These are phyloP conservation scores for Olyra latifolia DNA, from an alignment of 176 grass and related monocot species.

Conservation along the genomic window DNA sequence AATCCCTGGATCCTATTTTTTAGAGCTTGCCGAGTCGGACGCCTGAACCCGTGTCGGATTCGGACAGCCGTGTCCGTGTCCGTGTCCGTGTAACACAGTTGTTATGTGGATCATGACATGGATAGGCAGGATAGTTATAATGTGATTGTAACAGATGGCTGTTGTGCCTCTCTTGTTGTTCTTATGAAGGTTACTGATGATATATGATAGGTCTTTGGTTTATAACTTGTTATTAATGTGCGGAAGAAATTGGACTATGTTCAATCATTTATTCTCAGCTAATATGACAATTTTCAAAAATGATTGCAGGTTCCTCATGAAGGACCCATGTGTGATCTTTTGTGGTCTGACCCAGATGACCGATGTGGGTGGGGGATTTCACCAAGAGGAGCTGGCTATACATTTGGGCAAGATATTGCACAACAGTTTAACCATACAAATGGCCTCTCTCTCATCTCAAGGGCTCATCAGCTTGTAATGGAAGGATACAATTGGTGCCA, in stretches of 20 bases:
- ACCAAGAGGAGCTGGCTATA: constrained; percentile 94
- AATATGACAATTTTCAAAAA: constrained; percentile 7
- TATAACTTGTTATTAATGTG: neutral
- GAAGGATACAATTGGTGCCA: constrained; percentile 98
- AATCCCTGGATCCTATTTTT: too few species aligned
- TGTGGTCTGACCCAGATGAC: constrained; percentile 98
- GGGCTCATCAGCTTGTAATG: constrained; percentile 99
- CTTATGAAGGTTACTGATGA: neutral
- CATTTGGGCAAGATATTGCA: constrained; percentile 96
- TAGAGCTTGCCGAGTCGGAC: too few species aligned
- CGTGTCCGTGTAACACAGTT: too few species aligned
- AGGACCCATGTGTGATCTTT: constrained; percentile 96
- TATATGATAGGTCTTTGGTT: neutral
- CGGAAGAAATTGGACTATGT: neutral
- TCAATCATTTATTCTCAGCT: constrained; percentile 9
- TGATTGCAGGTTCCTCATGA: constrained; percentile 87
- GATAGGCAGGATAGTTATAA: neutral
- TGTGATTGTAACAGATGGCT: neutral
- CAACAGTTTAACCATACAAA: constrained; percentile 98
- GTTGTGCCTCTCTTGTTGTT: neutral
- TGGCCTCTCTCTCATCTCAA: constrained; percentile 82
- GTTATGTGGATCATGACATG: neutral
- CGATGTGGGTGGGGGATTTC: constrained; percentile 99
- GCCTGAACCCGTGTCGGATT: too few species aligned
- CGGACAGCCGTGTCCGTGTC: too few species aligned